Evolutionary conservation across 2,329 filamentous ascomycete species (phyloP).

Genomic region (Stagonosporopsis cucurbitacearum): DNA sequence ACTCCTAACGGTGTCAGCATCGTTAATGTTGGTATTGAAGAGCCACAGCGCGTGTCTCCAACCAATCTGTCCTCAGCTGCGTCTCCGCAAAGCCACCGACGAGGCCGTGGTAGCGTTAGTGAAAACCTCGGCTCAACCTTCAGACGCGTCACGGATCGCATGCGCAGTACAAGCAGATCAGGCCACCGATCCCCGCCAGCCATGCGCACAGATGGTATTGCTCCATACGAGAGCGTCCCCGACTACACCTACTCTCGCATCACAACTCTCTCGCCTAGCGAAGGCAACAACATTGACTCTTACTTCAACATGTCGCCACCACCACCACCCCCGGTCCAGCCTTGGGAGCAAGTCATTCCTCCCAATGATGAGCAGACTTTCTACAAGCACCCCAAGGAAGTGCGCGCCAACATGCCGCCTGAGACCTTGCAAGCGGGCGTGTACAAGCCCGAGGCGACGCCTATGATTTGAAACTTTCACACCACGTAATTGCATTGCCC

Average conservation of each 20-base stretch:
- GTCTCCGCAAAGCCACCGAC: constrained; percentile 56
- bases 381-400: constrained; percentile 55
- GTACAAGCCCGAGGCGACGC: constrained; percentile 40
- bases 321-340: constrained; percentile 42
- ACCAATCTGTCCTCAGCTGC: constrained; percentile 39
- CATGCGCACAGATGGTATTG: constrained; percentile 31
- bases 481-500: constrained; percentile 1
- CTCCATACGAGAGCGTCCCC: constrained; percentile 55
- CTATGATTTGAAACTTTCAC: constrained; percentile 41
- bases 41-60: constrained; percentile 32
- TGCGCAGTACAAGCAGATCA: constrained; percentile 64
- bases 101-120: constrained; percentile 62
- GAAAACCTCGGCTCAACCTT: constrained; percentile 62
- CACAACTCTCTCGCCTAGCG: constrained; percentile 35
- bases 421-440: constrained; percentile 54
- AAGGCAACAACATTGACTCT: constrained; percentile 33
- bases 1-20: constrained; percentile 42
- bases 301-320: constrained; percentile 45
- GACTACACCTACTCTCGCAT: constrained; percentile 40
- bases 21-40: constrained; percentile 57
- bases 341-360: constrained; percentile 52
- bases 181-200: constrained; percentile 57
- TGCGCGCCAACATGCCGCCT: constrained; percentile 59
- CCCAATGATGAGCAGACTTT: constrained; percentile 36
- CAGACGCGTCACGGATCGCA: constrained; percentile 60